phyloP scores from a whole-genome alignment of 2,329 filamentous ascomycete genomes.

The Xylaria sp. region DNA sequence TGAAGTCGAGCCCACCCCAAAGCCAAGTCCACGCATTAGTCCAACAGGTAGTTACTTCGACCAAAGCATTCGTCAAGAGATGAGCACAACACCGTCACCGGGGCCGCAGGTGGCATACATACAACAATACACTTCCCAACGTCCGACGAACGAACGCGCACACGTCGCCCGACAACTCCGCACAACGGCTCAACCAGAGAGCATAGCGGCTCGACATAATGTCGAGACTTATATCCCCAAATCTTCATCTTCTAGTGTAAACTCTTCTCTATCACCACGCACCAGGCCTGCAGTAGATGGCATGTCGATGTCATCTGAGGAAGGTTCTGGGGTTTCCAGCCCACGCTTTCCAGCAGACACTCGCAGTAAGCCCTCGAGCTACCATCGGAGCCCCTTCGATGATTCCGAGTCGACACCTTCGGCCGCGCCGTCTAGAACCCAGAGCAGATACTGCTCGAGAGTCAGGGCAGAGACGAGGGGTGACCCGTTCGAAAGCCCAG shows the following conservation, averaged over 20 bases:
- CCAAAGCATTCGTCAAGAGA: slow-evolving; percentile 35
- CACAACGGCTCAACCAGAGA: slow-evolving; percentile 31
- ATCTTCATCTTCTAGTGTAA: slow-evolving; percentile 43
- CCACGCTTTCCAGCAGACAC: slow-evolving; percentile 37
- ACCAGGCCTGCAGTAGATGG: slow-evolving; percentile 39
- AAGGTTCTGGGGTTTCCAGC: slow-evolving; percentile 35
- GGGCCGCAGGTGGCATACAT: slow-evolving; percentile 38
- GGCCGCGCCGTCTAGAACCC: slow-evolving; percentile 16
- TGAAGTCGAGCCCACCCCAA: slow-evolving; percentile 45
- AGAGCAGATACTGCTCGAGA: slow-evolving; percentile 37
- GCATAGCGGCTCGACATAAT: slow-evolving; percentile 20
- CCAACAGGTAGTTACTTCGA: slow-evolving; percentile 42
- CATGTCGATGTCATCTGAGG: slow-evolving; percentile 46
- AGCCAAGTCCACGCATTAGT: slow-evolving; percentile 43
- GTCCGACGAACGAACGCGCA: slow-evolving; percentile 30
- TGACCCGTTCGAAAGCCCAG: slow-evolving; percentile 22
- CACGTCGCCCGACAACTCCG: slow-evolving; percentile 35
- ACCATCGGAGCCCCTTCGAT: slow-evolving; percentile 39
- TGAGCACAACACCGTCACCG: slow-evolving; percentile 26
- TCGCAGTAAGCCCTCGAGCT: slow-evolving; percentile 28
- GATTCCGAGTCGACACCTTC: slow-evolving; percentile 33
- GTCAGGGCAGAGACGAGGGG: slow-evolving; percentile 37
- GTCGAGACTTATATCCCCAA: slow-evolving; percentile 48
- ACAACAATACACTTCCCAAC: slow-evolving; percentile 36
- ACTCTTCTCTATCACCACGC: slow-evolving; percentile 42